Conservation (phyloP, 2,329 filamentous ascomycete species). For the Neurospora sp. region DNA sequence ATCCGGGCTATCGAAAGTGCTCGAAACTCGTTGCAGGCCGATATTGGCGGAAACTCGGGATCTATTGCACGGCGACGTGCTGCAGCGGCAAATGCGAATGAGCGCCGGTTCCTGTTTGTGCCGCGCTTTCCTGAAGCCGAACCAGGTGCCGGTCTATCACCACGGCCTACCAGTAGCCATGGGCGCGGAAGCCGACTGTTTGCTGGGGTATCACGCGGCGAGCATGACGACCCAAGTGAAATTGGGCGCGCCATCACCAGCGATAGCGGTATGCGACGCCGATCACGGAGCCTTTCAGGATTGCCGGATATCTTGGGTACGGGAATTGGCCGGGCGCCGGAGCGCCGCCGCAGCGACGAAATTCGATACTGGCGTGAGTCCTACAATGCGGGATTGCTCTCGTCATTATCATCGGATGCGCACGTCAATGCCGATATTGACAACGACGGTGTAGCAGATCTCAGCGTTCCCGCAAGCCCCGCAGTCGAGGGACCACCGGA, state of each 20-base stretch:
- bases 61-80: constrained; percentile 25
- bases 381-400: constrained; percentile 41
- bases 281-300: constrained; percentile 50
- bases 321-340: constrained; percentile 11
- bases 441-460: constrained; percentile 19
- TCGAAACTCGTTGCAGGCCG: constrained; percentile 42
- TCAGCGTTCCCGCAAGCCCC: constrained; percentile 24
- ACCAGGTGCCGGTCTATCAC: constrained; percentile 44
- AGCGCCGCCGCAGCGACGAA: constrained; percentile 49
- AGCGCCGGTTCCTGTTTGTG: constrained; percentile 23
- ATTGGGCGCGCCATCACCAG: constrained; percentile 55
- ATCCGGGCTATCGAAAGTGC: constrained; percentile 42
- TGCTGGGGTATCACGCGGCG: constrained; percentile 14
- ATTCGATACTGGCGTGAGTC: constrained; percentile 56
- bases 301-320: constrained; percentile 31
- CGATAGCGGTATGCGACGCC: constrained; percentile 38
- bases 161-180: constrained; percentile 51
- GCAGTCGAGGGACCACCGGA: constrained; percentile 24
- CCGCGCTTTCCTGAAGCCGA: constrained; percentile 27
- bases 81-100: constrained; percentile 30
- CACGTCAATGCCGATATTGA: constrained; percentile 19
- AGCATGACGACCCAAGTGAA: constrained; percentile 36
- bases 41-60: constrained; percentile 15
- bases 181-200: constrained; percentile 34
- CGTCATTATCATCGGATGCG: constrained; percentile 37